These are phyloP conservation scores for Ceratobasidium sp. DNA, from an alignment of 1,284 basidiomycete genomes.

Conservation along the genomic window DNA sequence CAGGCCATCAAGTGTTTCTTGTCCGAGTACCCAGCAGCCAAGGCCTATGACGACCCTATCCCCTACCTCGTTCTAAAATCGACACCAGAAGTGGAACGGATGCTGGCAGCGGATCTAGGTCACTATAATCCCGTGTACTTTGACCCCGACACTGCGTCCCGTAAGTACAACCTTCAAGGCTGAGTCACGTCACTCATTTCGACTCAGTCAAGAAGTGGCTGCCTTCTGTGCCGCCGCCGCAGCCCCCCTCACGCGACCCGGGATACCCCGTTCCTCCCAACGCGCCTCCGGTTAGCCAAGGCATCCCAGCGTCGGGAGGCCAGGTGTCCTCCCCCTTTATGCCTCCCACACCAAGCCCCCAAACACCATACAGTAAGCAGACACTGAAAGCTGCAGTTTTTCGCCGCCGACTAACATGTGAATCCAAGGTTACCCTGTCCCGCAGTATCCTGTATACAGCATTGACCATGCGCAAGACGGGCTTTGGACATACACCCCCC, in stretches of 20 bases:
- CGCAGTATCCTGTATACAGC: neutral
- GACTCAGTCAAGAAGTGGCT: conserved; percentile 26
- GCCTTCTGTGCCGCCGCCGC: conserved; percentile 1
- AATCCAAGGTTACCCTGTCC: neutral
- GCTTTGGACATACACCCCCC: conserved; percentile 13
- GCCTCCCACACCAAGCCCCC: conserved; percentile 27
- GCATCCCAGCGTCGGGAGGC: neutral
- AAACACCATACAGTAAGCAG: conserved; percentile 3
- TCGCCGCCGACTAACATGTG: neutral
- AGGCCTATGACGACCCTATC: conserved; percentile 32
- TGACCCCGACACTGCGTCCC: conserved; percentile 8
- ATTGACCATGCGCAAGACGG: neutral
- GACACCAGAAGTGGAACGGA: conserved; percentile 22
- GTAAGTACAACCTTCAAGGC: neutral
- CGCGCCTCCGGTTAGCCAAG: neutral
- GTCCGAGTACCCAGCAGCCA: conserved; percentile 27
- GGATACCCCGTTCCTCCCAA: neutral
- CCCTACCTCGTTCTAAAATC: conserved; percentile 27
- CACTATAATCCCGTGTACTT: conserved; percentile 24
- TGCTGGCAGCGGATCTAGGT: conserved; percentile 3
- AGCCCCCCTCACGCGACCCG: neutral
- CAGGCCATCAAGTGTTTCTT: conserved; percentile 31
- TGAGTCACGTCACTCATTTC: neutral
- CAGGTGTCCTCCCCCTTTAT: neutral
- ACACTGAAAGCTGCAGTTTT: neutral